Conservation (phyloP, 2,329 filamentous ascomycete species). For the Penicillium polonicum region DNA sequence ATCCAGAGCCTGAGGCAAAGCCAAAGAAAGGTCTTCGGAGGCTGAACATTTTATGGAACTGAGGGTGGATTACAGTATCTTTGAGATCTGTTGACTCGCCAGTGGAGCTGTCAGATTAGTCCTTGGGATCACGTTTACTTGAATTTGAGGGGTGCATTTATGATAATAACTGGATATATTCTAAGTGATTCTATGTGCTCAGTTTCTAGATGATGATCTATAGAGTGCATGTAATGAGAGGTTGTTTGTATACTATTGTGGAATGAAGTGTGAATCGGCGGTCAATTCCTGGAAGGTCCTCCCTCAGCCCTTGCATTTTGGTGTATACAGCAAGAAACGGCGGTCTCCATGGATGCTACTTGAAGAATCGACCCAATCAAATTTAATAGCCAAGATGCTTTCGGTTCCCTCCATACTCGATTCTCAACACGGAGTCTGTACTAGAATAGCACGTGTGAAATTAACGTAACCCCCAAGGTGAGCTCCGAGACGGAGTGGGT, state of each 20-base stretch:
- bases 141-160: background rate
- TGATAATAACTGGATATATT: background rate
- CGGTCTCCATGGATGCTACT: too few species aligned
- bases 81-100: background rate
- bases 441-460: too few species aligned
- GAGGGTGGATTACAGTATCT: background rate
- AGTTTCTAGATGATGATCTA: background rate
- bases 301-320: background rate
- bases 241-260: background rate
- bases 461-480: background rate
- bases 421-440: background rate
- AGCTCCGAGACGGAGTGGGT: background rate
- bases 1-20: background rate
- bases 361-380: too few species aligned
- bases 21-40: background rate
- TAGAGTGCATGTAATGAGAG: background rate
- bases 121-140: too few species aligned
- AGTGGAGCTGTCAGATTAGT: background rate
- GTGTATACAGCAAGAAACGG: too few species aligned
- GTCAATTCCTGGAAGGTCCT: background rate
- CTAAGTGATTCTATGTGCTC: background rate
- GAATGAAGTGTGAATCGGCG: background rate
- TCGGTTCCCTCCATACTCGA: background rate
- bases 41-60: background rate
- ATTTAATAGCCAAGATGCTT: too few species aligned